phyloP scores from a whole-genome alignment of 345 rosid species.

The Aquilaria yunnanensis region DNA sequence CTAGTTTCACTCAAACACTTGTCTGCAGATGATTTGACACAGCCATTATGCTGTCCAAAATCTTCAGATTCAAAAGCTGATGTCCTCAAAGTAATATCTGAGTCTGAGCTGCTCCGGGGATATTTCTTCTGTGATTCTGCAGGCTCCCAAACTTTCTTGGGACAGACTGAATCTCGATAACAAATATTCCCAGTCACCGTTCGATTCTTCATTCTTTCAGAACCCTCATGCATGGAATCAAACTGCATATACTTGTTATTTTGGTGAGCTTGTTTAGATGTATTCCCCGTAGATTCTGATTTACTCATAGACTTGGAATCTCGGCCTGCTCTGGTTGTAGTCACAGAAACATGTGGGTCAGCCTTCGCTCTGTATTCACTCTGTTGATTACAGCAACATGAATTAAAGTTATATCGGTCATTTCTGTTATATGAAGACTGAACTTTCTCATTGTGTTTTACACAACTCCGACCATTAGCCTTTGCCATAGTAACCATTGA shows the following conservation, averaged over 20 bases:
- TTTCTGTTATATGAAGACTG: conserved; percentile 33
- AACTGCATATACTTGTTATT: conserved; percentile 42
- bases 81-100: conserved; percentile 44
- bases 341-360: conserved; percentile 36
- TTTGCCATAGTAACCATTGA: conserved; percentile 38
- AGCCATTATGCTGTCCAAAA: conserved; percentile 18
- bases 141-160: conserved; percentile 70
- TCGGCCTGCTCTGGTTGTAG: conserved; percentile 32
- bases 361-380: conserved; percentile 49
- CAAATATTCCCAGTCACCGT: conserved; percentile 21
- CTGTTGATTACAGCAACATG: conserved; percentile 55
- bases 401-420: conserved; percentile 50
- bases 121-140: conserved; percentile 56
- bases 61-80: conserved; percentile 35
- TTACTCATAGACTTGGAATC: conserved; percentile 42
- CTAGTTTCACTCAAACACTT: conserved; percentile 28
- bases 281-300: conserved; percentile 44
- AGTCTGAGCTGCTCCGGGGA: conserved; percentile 50
- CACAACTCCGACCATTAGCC: conserved; percentile 32
- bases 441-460: conserved; percentile 46
- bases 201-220: conserved; percentile 53
- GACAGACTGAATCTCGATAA: conserved; percentile 30
- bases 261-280: conserved; percentile 43
- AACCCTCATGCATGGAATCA: conserved; percentile 37
- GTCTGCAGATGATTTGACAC: conserved; percentile 34